These are phyloP conservation scores for Pyracantha coccinea DNA, from an alignment of 331 rosid genomes.

Conservation along the genomic window DNA sequence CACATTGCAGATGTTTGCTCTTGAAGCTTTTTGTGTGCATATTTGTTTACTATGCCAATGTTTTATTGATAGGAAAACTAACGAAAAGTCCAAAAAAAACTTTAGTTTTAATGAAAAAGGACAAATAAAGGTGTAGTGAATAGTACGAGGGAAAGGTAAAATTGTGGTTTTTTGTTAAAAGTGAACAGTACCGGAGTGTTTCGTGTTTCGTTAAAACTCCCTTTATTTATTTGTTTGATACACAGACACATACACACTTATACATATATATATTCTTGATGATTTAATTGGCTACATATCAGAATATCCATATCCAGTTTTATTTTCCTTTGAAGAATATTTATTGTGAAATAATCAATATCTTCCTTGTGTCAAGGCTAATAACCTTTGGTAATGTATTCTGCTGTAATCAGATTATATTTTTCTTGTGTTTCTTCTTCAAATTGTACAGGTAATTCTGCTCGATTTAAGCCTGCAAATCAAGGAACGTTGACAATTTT, in stretches of 20 bases:
- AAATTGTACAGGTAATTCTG: constrained; percentile 44
- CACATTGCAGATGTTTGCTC: background rate
- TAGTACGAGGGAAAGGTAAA: too few species aligned
- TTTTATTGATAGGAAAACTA: too few species aligned
- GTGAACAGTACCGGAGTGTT: too few species aligned
- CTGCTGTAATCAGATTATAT: background rate
- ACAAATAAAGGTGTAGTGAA: too few species aligned
- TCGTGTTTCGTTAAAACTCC: too few species aligned
- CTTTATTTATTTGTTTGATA: background rate
- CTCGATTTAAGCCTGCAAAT: constrained; percentile 50
- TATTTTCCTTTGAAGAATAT: background rate
- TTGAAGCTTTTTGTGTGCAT: background rate
- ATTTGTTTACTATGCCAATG: background rate
- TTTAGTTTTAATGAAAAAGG: too few species aligned
- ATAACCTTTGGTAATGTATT: background rate
- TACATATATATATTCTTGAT: background rate
- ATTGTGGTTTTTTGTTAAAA: too few species aligned
- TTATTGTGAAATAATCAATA: background rate
- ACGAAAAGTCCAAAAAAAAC: too few species aligned
- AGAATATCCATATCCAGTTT: background rate
- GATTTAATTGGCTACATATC: background rate
- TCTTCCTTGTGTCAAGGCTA: background rate
- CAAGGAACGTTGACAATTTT: constrained; percentile 78
- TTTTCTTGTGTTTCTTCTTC: constrained; percentile 11
- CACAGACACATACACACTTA: background rate